Evolutionary conservation across 2,329 filamentous ascomycete genomes (phyloP).

Genomic region (Plenodomus tracheiphilus): DNA sequence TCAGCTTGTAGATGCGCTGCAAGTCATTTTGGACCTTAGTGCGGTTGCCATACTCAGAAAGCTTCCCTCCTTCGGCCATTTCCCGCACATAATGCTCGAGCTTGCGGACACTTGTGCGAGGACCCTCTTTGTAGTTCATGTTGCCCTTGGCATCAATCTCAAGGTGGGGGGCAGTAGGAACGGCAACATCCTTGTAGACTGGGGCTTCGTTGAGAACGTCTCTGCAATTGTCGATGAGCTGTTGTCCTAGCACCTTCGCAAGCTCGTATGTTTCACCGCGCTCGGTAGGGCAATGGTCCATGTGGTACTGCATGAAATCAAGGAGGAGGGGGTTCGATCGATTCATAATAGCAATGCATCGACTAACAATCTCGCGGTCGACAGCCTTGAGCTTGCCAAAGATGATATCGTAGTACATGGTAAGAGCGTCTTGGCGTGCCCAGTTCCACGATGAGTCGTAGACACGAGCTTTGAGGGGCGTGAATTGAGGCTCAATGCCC

Average conservation of each 20-base stretch:
- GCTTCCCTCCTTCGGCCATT: conserved; percentile 98
- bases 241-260: conserved; percentile 90
- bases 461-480: conserved; percentile 86
- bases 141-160: conserved; percentile 92
- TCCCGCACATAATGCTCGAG: conserved; percentile 97
- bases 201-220: conserved; percentile 83
- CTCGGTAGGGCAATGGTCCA: conserved; percentile 96
- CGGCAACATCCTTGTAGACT: conserved; percentile 91
- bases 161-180: conserved; percentile 90
- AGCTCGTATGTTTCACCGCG: conserved; percentile 96
- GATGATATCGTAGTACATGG: conserved; percentile 99
- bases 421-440: conserved; percentile 94
- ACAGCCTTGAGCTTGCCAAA: conserved; percentile 92
- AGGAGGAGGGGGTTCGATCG: conserved; percentile 92
- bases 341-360: conserved; percentile 99
- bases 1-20: conserved; percentile 94
- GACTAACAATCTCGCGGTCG: conserved; percentile 96
- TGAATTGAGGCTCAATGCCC: conserved; percentile 94
- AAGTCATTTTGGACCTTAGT: conserved; percentile 98
- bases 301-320: conserved; percentile 99
- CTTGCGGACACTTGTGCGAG: conserved; percentile 87
- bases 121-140: conserved; percentile 86
- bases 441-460: conserved; percentile 99
- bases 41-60: conserved; percentile 97
- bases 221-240: conserved; percentile 96